phyloP scores from a whole-genome alignment of 164 flowering plant genomes.

The Houttuynia cordata region DNA sequence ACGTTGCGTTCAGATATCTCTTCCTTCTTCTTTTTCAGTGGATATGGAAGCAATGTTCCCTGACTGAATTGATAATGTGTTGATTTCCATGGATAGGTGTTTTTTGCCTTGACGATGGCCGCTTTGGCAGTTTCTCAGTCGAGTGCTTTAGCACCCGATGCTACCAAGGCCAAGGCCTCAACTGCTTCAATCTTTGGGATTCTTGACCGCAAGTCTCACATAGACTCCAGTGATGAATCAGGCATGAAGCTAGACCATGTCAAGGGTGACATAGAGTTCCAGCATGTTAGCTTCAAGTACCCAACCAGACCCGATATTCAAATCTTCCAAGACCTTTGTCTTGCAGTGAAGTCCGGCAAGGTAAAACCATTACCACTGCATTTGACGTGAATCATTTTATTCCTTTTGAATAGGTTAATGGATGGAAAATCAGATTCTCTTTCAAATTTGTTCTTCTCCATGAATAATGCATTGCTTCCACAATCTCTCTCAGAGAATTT shows the following conservation, averaged over 20 bases:
- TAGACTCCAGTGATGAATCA: slow-evolving; percentile 11
- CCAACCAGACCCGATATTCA: slow-evolving; percentile 18
- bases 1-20: not conserved
- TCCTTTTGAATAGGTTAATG: no score
- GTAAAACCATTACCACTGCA: slow-evolving; percentile 1
- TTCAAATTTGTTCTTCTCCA: no score
- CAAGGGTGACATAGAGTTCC: slow-evolving; percentile 17
- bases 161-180: slow-evolving; percentile 16
- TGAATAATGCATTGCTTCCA: no score
- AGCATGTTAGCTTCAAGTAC: slow-evolving; percentile 16
- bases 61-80: no score
- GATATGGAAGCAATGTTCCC: not conserved
- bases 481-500: no score
- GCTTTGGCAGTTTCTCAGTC: slow-evolving; percentile 14
- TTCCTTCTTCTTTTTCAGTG: not conserved
- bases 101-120: slow-evolving; percentile 15
- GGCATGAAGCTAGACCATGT: slow-evolving; percentile 11
- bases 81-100: slow-evolving; percentile 10
- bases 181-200: slow-evolving; percentile 15
- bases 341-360: slow-evolving; percentile 12
- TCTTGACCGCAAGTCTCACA: slow-evolving; percentile 17
- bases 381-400: not conserved
- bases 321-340: slow-evolving; percentile 12
- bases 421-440: no score
- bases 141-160: slow-evolving; percentile 16